A percentile compares a stretch with the other conserved stretches of the same genome.
phyloP scores from a whole-genome alignment of 148 eudicot genomes.

The Euryodendron excelsum region DNA sequence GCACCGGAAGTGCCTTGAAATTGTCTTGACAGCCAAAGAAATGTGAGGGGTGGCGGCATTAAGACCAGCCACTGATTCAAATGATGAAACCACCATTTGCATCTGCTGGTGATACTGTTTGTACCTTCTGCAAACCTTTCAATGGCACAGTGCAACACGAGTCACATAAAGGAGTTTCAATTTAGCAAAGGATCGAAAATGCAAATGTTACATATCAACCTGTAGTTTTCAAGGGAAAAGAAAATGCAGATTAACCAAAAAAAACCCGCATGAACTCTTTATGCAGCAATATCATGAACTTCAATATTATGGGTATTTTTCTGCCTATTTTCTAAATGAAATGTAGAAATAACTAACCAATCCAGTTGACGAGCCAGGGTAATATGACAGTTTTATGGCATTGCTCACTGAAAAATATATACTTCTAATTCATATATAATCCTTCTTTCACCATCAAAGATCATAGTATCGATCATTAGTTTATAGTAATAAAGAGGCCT shows the following conservation, averaged over 20 bases:
- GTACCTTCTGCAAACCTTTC: slow-evolving; percentile 39
- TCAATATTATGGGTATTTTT: background rate
- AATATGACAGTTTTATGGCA: background rate
- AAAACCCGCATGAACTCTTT: background rate
- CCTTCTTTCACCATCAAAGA: background rate
- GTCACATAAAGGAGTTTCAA: background rate
- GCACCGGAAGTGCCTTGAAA: slow-evolving; percentile 33
- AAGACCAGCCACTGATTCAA: slow-evolving; percentile 41
- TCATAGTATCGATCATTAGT: background rate
- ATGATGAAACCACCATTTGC: slow-evolving; percentile 42
- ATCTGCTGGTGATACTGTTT: slow-evolving; percentile 44
- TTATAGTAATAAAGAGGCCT: background rate
- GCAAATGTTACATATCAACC: background rate
- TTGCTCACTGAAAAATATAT: background rate
- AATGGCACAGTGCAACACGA: background rate
- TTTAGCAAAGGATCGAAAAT: background rate
- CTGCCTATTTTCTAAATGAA: too few species aligned
- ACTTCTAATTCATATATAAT: background rate
- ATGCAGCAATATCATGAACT: background rate
- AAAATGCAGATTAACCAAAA: background rate
- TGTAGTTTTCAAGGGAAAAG: background rate
- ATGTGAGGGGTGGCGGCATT: slow-evolving; percentile 35
- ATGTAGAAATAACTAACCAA: too few species aligned
- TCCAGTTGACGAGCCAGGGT: too few species aligned
- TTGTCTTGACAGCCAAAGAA: slow-evolving; percentile 30